Percentiles rank a stretch among this genome's conserved stretches.
Evolutionary conservation across 2,329 filamentous ascomycete genomes (phyloP).

Genomic region (Alternaria triticimaculans): DNA sequence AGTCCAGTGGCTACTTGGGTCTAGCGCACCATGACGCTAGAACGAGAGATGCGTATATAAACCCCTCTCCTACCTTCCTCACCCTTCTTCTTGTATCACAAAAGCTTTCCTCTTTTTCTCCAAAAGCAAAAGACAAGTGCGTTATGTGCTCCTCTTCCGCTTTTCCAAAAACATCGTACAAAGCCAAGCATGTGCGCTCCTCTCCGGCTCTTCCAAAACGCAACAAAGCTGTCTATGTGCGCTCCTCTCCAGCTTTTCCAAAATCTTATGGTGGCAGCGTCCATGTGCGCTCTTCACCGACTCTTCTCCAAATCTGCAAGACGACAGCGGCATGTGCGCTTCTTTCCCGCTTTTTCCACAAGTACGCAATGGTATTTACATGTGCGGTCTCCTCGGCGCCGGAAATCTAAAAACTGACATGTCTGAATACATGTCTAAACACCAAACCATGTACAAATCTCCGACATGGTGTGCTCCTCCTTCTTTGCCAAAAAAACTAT

Average conservation of each 20-base stretch:
- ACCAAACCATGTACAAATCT: neutral
- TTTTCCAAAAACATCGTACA: too few species aligned
- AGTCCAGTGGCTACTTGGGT: neutral
- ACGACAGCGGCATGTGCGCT: neutral
- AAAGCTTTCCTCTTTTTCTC: neutral
- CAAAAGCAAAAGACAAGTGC: neutral
- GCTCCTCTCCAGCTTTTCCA: neutral
- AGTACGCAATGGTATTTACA: accelerated
- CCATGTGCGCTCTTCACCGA: neutral
- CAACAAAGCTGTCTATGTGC: neutral
- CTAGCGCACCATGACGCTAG: neutral
- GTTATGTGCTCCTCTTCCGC: too few species aligned
- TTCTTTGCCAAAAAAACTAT: neutral
- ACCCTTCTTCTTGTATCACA: neutral
- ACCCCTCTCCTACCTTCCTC: neutral
- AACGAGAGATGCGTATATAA: neutral
- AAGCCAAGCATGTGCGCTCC: too few species aligned
- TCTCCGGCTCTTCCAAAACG: neutral
- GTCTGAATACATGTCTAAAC: neutral
- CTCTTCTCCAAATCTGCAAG: neutral
- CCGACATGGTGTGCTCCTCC: neutral
- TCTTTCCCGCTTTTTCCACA: neutral
- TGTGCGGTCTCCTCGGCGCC: neutral
- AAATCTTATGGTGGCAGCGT: neutral
- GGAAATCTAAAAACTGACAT: accelerated